phyloP scores from a whole-genome alignment of 495 filamentous ascomycete species.

The Aspergillus carlsbadensis region DNA sequence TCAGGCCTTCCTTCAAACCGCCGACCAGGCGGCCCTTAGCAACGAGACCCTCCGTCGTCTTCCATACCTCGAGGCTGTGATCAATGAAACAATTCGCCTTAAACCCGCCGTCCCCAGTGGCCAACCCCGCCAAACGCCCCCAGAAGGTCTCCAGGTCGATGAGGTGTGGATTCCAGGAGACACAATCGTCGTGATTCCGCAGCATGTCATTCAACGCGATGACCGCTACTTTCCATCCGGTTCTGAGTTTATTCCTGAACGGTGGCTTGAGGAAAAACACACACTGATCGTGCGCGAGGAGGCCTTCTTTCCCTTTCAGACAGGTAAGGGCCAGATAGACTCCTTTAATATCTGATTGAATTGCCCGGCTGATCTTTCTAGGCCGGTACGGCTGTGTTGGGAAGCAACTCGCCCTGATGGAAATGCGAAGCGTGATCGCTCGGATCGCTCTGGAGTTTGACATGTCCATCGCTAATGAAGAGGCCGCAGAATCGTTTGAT shows the following conservation, averaged over 20 bases:
- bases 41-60: constrained; percentile 21
- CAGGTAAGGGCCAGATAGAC: constrained; percentile 23
- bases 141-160: constrained; percentile 26
- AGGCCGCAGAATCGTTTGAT: neutral
- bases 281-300: constrained; percentile 27
- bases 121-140: constrained; percentile 30
- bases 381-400: constrained; percentile 5
- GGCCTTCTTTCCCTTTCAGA: constrained; percentile 53
- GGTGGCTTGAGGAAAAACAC: constrained; percentile 39
- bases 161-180: constrained; percentile 29
- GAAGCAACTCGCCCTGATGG: constrained; percentile 7
- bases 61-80: constrained; percentile 46
- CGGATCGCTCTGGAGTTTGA: constrained; percentile 3
- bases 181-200: constrained; percentile 29
- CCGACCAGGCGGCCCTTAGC: neutral
- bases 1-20: neutral
- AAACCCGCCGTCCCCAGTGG: constrained; percentile 46
- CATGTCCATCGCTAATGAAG: neutral
- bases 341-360: neutral
- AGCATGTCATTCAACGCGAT: constrained; percentile 31
- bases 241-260: constrained; percentile 53
- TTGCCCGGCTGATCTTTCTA: neutral
- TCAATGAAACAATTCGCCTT: constrained; percentile 56
- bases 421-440: constrained; percentile 8
- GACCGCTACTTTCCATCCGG: constrained; percentile 35